phyloP scores from a whole-genome alignment of 1,139 yeast genomes.

The Hyphopichia pseudoburtonii region DNA sequence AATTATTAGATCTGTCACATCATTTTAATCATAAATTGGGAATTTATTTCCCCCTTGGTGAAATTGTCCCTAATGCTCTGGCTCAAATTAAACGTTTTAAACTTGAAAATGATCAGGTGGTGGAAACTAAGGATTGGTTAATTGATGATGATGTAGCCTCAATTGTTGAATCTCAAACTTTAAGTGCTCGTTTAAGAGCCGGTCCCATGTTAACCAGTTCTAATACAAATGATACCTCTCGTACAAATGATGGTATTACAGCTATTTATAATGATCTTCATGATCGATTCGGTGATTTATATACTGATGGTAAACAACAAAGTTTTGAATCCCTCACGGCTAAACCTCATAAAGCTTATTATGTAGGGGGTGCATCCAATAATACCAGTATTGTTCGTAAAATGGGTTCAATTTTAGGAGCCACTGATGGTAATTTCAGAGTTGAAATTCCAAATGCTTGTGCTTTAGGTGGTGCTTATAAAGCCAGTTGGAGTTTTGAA shows the following conservation, averaged over 20 bases:
- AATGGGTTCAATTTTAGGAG: constrained; percentile 71
- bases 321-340: constrained; percentile 42
- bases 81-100: constrained; percentile 56
- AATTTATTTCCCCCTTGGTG: constrained; percentile 83
- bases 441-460: constrained; percentile 87
- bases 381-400: constrained; percentile 66
- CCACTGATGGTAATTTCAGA: constrained; percentile 60
- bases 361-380: constrained; percentile 86
- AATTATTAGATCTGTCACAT: constrained; percentile 42
- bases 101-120: constrained; percentile 21
- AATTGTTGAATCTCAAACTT: constrained; percentile 83
- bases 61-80: constrained; percentile 79
- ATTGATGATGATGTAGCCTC: constrained; percentile 69
- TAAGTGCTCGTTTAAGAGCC: constrained; percentile 77
- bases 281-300: constrained; percentile 39
- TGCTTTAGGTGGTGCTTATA: constrained; percentile 92
- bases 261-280: constrained; percentile 24
- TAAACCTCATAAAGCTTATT: constrained; percentile 70
- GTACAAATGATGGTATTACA: too few relatives aligned
- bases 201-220: constrained; percentile 59
- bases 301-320: constrained; percentile 53
- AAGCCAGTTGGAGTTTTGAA: constrained; percentile 70
- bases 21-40: constrained; percentile 56
- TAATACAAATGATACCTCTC: constrained; percentile 13
- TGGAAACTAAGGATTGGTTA: constrained; percentile 36